Base-by-base conservation (phyloP, 495 filamentous ascomycete species). In the Podospora pseudoanserina region DNA sequence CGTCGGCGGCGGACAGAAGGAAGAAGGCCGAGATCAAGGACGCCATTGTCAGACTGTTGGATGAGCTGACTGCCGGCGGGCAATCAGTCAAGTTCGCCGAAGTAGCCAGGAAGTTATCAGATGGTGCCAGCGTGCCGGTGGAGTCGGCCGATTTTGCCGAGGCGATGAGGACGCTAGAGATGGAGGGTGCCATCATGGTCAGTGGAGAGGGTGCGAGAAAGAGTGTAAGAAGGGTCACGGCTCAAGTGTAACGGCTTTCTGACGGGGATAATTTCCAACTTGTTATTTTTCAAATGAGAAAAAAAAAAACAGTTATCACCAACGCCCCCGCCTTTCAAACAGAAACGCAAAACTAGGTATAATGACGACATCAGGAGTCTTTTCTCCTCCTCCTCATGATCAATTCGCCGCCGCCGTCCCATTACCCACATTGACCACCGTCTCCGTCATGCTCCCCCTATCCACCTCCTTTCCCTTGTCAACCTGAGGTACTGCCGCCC, bases 21-120 rank as follows among this genome's bases (percentile, higher is more conserved):
- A 83, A 91, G 66, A 91, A 88, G 76, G 86, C 90, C 32, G 93
- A 97, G 73, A 77, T 99, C 72, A 97, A 96, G 86, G 87, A 86
- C 63, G 93, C 89, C 1, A 82, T 96, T 2, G 75, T 94, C 7
- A 78, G 77, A 19, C 75, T 93, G 59, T 72, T 99, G 30, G 94
- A 97, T 74, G 93, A 97, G 74, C 83, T 96, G 80, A 86, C 85
- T 7, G 82, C 84, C 15, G 85, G 85, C 19, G 88, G 89, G n/a
- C 82, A 84, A 71, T 82, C 83, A 1, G 92, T 91, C n/a, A 86
- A 90, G 73, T 93, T 89, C 79, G 80, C 81, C 13, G 96, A 98
- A 55, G 85, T 97, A 13, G 87, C 87, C 70, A 86, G 87, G 72
- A 85, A 84, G 69, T 72, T 98, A 67, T 86, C 84, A 64, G 95